Evolutionary conservation across 805 yeast genomes (phyloP), one percentile per base, ranked within the genome.

Genomic region (Candida odintsovae): DNA sequence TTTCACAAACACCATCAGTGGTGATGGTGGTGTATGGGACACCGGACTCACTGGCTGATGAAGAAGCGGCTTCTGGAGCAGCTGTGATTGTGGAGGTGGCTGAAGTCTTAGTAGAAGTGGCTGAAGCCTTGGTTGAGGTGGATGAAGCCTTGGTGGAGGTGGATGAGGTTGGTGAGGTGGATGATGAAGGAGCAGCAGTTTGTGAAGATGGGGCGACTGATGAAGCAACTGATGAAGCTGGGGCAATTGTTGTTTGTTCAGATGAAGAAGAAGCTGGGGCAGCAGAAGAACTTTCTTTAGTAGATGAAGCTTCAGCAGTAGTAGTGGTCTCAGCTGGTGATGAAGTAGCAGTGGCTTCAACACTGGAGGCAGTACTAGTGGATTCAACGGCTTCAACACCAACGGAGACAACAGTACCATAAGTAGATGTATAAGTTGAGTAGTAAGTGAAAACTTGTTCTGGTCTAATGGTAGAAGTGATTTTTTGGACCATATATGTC

Each of bases 1-100:
- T 48, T 18, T 57, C 58, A 50, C 64, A 61, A 18, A 58, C 57
- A 47, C 63, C 63, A 41, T 51, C 55, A 5, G 46, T 28, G 11
- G 51, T 45, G 18, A 51, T 40, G 4, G 63, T 59, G 10, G 61
- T 49, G 49, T 55, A 59, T 28, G 53, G 47, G 26, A 19, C 42
- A 46, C 43, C 56, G 36, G 46, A 38, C 12, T 44, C 26, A 37
- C 21, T 44, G 28, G 41, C 39, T 36, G 49, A 39, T n/a, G 45
- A 15, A 6, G 48, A 41, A 11, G 50, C 12, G 3, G 19, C 15
- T 12, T n/a, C n/a, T 22, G 50, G 41, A 16, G 57, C 21, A 29
- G 47, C 31, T 4, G 53, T 51, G 42, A 47, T 46, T 7, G 52
- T 47, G 22, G 56, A 46, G n/a, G 53, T 33, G 11, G 51, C 25